phyloP scores from a whole-genome alignment of 805 yeast species.

The Teunomyces pallodes region DNA sequence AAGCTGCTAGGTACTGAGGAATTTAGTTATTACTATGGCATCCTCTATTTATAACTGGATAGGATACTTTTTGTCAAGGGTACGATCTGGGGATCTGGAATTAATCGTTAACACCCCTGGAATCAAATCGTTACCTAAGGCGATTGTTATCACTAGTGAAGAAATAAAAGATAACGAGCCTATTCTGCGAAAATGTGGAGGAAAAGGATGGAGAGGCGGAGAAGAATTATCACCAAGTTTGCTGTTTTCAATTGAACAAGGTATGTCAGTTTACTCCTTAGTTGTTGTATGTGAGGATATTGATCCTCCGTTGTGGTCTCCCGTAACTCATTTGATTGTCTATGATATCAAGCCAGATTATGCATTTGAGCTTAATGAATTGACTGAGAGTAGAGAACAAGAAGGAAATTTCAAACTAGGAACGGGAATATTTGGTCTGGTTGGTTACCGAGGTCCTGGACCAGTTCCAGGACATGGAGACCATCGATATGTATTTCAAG shows the following conservation, averaged over 20 bases:
- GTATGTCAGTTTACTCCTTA: constrained; percentile 7
- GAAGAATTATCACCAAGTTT: constrained; percentile 10
- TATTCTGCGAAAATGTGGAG: constrained; percentile 11
- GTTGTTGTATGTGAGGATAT: constrained; percentile 13
- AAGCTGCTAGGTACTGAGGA: too few relatives aligned
- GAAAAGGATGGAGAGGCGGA: constrained; percentile 9
- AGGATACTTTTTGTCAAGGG: background rate
- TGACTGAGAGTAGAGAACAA: constrained; percentile 1
- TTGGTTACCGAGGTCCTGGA: constrained; percentile 12
- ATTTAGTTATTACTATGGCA: background rate
- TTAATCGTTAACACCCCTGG: background rate
- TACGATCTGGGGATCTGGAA: background rate
- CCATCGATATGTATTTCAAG: constrained; percentile 14
- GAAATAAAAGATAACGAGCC: constrained; percentile 10
- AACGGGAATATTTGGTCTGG: background rate
- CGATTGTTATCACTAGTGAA: constrained; percentile 8
- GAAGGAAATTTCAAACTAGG: constrained; percentile 10
- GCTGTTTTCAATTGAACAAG: background rate
- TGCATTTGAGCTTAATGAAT: constrained; percentile 5
- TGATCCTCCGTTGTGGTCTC: constrained; percentile 11
- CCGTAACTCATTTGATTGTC: constrained; percentile 12
- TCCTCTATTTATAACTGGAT: background rate
- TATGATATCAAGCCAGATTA: constrained; percentile 9
- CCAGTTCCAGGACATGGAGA: constrained; percentile 14
- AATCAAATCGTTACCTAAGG: background rate